Evolutionary conservation across 148 eudicot genomes (phyloP), one percentile per base, ranked within the genome.

Genomic region (Vaccinium darrowii): DNA sequence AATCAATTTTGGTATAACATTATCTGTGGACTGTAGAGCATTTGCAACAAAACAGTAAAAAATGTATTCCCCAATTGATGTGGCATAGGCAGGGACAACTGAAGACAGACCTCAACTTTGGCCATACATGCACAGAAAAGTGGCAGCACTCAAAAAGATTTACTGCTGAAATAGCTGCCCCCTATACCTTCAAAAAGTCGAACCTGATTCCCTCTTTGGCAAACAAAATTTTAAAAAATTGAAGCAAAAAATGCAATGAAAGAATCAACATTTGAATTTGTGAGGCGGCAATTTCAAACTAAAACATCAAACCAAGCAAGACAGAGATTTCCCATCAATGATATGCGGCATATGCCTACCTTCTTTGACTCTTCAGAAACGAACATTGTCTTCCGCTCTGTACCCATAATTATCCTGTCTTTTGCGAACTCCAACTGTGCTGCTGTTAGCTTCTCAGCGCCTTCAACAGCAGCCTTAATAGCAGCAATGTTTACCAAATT

Each of bases 401-500:
- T 97, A 33, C 98, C 99, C 99, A 97, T 97, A 47, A 97, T 90
- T 85, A 97, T 97, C 84, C 99, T 91, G 90, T 97, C 99, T 85
- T 97, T 95, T 30, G 98, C 99, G 79, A 93, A 97, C 85, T 97
- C 99, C 90, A 95, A 84, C 79, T 95, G 98, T 57, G 91, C 85
- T 36, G 96, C 86, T 19, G 86, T 92, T 88, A 97, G 85, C 76
- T 91, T 91, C 85, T 97, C 99, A 43, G 94, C 94, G 18, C 99
- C 99, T 88, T 95, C 99, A 71, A 97, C 96, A 62, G 99, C 98
- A 67, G 98, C 99, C 89, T 93, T 97, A 69, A 97, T 94, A 89
- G 99, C 99, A 77, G 98, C 99, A 86, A 97, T 91, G 81, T 97
- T 97, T 62, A 97, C 99, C 92, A 97, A 88, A 86, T 97, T 97